phyloP scores from a whole-genome alignment of 2,329 filamentous ascomycete genomes.

The Aspergillus texensis region DNA sequence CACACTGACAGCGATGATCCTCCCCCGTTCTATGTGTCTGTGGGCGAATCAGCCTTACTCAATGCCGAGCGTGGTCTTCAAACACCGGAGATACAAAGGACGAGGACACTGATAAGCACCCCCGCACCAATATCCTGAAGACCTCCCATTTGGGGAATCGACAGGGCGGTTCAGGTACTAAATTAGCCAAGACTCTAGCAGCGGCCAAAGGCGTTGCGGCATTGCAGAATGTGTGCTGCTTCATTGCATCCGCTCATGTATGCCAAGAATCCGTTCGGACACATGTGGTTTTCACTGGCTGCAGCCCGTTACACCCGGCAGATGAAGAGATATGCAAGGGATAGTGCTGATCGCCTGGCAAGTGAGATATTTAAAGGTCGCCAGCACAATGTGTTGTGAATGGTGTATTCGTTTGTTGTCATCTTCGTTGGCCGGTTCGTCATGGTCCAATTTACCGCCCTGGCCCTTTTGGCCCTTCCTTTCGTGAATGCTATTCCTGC shows the following conservation, averaged over 20 bases:
- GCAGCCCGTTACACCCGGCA: not conserved
- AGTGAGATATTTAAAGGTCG: not conserved
- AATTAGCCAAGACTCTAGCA: not conserved
- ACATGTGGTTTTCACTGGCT: not conserved
- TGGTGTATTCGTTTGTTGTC: not conserved
- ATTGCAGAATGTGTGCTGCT: not conserved
- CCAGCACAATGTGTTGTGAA: not conserved
- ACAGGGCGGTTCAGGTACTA: not conserved
- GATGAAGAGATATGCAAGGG: slow-evolving; percentile 3
- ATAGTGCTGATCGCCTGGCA: not conserved
- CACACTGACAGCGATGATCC: not conserved
- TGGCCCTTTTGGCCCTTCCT: slow-evolving; percentile 22
- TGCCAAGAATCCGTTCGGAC: not conserved
- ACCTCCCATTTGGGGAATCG: not conserved
- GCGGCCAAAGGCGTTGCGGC: not conserved
- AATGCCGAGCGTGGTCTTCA: not conserved
- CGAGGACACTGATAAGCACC: not conserved
- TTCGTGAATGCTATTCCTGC: slow-evolving; percentile 20
- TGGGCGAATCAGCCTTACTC: not conserved
- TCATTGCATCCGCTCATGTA: not conserved
- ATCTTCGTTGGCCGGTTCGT: not conserved
- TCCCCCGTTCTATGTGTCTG: not conserved
- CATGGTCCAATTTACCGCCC: slow-evolving; percentile 5
- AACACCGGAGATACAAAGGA: not conserved
- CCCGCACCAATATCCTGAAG: not conserved